These are phyloP conservation scores for Neckera pumila DNA, from an alignment of 225 moss, liverwort and hornwort genomes.

Conservation along the genomic window DNA sequence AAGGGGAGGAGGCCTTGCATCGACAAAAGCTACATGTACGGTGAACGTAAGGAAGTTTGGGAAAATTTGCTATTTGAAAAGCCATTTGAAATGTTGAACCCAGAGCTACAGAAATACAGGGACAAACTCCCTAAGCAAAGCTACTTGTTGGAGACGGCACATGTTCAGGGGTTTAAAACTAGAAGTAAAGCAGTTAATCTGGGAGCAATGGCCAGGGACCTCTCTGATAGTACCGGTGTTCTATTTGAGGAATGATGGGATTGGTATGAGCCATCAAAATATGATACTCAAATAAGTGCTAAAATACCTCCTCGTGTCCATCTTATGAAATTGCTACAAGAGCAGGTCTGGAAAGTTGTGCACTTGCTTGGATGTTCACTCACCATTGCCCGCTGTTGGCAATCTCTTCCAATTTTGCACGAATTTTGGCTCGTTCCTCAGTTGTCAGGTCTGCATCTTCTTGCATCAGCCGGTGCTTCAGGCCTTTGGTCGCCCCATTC, in stretches of 20 bases:
- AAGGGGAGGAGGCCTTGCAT: background rate
- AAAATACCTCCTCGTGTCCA: background rate
- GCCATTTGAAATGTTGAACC: background rate
- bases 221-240: background rate
- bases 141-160: background rate
- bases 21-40: background rate
- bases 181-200: background rate
- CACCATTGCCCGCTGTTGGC: conserved; percentile 28
- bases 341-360: background rate
- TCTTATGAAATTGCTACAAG: background rate
- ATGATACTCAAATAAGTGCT: background rate
- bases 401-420: conserved; percentile 19
- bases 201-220: background rate
- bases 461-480: conserved; percentile 24
- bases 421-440: conserved; percentile 18
- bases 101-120: background rate
- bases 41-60: background rate
- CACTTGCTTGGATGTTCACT: background rate
- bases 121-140: background rate
- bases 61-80: background rate
- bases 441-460: conserved; percentile 22
- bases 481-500: background rate
- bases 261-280: background rate
- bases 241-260: background rate
- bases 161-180: background rate